Evolutionary conservation across 2,329 filamentous ascomycete genomes (phyloP).

Genomic region (Magnaporthiopsis rhizophila): DNA sequence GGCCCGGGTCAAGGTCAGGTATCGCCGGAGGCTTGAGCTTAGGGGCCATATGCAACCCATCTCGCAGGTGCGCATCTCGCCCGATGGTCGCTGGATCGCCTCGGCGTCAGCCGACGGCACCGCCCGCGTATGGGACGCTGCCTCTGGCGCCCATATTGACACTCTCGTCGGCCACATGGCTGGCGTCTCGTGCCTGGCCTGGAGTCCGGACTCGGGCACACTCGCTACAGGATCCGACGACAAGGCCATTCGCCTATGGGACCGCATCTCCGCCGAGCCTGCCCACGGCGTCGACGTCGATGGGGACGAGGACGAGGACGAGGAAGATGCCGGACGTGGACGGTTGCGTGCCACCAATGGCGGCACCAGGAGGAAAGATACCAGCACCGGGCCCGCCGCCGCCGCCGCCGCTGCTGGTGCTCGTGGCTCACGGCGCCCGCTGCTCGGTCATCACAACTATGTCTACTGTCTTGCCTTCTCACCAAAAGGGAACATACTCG

Average conservation of each 20-base stretch:
- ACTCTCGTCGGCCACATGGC: conserved; percentile 91
- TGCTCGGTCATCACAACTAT: conserved; percentile 92
- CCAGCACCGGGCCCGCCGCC: conserved; percentile 8
- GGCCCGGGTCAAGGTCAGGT: conserved; percentile 24
- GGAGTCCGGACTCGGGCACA: conserved; percentile 81
- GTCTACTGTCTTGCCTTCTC: conserved; percentile 90
- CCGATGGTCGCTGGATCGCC: conserved; percentile 82
- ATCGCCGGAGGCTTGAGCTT: conserved; percentile 61
- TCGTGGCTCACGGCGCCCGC: conserved; percentile 38
- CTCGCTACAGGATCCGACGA: conserved; percentile 91
- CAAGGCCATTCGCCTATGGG: conserved; percentile 92
- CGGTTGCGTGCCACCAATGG: background rate
- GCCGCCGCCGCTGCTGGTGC: conserved; percentile 11
- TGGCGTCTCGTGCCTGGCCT: conserved; percentile 86
- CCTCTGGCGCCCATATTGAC: conserved; percentile 70
- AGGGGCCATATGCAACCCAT: conserved; percentile 72
- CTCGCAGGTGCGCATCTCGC: conserved; percentile 82
- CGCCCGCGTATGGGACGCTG: conserved; percentile 82
- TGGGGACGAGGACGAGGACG: conserved; percentile 11
- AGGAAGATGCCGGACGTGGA: conserved; percentile 2
- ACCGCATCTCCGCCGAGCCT: conserved; percentile 50
- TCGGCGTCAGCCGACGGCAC: conserved; percentile 85
- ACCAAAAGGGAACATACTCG: conserved; percentile 96
- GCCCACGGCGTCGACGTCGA: conserved; percentile 21
- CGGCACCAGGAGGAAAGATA: conserved; percentile 7